Base-by-base conservation (phyloP, 306 rosid genomes). In the Acacia melanoxylon region DNA sequence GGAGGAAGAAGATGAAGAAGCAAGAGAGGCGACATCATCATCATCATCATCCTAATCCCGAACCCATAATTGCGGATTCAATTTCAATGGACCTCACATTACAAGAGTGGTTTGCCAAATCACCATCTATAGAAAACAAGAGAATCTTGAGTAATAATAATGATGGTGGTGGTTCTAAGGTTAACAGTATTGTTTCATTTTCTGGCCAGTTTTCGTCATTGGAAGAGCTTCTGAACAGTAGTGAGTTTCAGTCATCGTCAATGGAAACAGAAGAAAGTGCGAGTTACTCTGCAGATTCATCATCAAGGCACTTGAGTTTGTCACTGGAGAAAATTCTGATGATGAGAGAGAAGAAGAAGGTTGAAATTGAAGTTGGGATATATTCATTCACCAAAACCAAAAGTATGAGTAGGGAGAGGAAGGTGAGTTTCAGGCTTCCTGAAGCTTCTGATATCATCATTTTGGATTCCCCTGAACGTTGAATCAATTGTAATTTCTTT, bases 401-500 rank as follows among this genome's bases (percentile, higher is more conserved):
- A 33, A 78, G 84, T 14, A 13, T 14, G 6, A 46, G 67, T 16
- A 82, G 83, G 73, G 61, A 33, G 24, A 68, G 81, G 81, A 71
- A 79, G 69, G 89, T 78, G 19, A 88, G 77, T 40, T 85, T 83
- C 62, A 79, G 37, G 58, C 65, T 85, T 10, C 93, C 88, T 72
- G 84, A 87, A 68, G 76, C 78, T 66, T 86, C 89, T 1, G 95
- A 91, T 69, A 84, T 80, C 48, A 76, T 89, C 68, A 86, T 85
- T 78, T 69, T 88, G 41, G 25, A 77, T 45, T 80, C 86, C 74
- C 85, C 88, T 42, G 41, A 29, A 5, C 31, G 15, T 58, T n/a
- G 65, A 56, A 8, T 13, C 41, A 37, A 52, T 6, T 19, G 52
- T 31, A 31, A 31, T 31, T 31, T 31, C 35, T 31, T 31, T 31